Percentiles rank a stretch among this genome's conserved stretches.
phyloP scores from a whole-genome alignment of 1,284 basidiomycete genomes.

The Ganoderma leucocontextum region DNA sequence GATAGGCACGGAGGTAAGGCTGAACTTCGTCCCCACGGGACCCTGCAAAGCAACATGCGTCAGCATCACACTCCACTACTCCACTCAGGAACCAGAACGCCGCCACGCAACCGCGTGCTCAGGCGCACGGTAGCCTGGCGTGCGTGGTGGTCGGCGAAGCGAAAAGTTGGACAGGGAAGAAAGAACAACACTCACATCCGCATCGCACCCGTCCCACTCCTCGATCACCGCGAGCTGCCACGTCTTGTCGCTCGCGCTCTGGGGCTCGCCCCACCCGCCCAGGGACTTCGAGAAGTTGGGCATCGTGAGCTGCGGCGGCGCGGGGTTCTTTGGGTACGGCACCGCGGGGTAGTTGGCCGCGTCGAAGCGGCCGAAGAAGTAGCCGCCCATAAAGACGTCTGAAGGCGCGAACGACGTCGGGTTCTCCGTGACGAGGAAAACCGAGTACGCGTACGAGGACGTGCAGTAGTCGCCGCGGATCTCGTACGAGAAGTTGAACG shows the following conservation, averaged over 20 bases:
- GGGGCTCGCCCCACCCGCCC: slow-evolving; percentile 52
- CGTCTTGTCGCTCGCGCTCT: slow-evolving; percentile 42
- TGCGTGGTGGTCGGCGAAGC: not conserved
- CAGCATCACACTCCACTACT: slow-evolving; percentile 6
- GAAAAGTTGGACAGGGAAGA: not conserved
- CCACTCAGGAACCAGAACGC: not conserved
- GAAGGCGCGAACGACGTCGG: slow-evolving; percentile 39
- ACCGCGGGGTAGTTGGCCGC: slow-evolving; percentile 51
- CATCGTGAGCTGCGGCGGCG: slow-evolving; percentile 54
- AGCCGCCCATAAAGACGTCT: slow-evolving; percentile 45
- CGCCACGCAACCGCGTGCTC: not conserved
- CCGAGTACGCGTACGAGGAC: slow-evolving; percentile 53
- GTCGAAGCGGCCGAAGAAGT: slow-evolving; percentile 52
- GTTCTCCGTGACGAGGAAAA: slow-evolving; percentile 49
- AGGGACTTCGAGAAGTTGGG: slow-evolving; percentile 54
- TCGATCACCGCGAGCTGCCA: slow-evolving; percentile 54
- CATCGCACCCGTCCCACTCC: slow-evolving; percentile 52
- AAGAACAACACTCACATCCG: slow-evolving; percentile 34
- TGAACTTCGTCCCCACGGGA: slow-evolving; percentile 40
- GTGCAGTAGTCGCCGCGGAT: slow-evolving; percentile 52
- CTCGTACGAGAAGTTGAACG: slow-evolving; percentile 49
- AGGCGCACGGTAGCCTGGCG: not conserved
- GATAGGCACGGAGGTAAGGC: slow-evolving; percentile 37
- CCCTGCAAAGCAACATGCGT: slow-evolving; percentile 32
- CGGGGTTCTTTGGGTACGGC: slow-evolving; percentile 50